Percentiles rank a stretch among this genome's conserved stretches.
phyloP scores from a whole-genome alignment of 2,329 filamentous ascomycete genomes.

The Aspergillus hortae region DNA sequence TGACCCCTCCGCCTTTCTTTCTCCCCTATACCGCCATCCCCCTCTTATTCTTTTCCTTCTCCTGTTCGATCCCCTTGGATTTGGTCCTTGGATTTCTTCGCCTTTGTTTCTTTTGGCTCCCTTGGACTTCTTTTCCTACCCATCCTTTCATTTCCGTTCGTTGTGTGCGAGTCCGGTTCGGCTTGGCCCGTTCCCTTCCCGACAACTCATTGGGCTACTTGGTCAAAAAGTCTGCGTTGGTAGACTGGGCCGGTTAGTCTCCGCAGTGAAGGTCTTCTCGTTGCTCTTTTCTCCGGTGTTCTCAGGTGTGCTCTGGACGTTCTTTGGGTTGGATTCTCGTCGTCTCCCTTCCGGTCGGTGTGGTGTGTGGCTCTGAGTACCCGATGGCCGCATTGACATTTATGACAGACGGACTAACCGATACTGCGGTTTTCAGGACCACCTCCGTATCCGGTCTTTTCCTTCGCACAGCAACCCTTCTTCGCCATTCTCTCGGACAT shows the following conservation, averaged over 20 bases:
- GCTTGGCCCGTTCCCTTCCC: constrained; percentile 9
- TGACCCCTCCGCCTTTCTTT: constrained; percentile 8
- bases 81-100: not conserved
- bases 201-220: constrained; percentile 2
- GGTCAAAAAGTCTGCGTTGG: constrained; percentile 4
- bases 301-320: not conserved
- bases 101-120: not conserved
- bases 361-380: constrained; percentile 1
- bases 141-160: constrained; percentile 4
- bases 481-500: not conserved
- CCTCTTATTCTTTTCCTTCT: not conserved
- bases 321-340: not conserved
- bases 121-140: not conserved
- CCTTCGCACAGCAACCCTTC: constrained; percentile 1
- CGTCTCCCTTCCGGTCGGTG: not conserved
- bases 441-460: constrained; percentile 1
- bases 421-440: constrained; percentile 6
- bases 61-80: not conserved
- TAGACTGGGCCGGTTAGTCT: not conserved
- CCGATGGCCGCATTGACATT: not conserved
- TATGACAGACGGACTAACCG: constrained; percentile 8
- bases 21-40: constrained; percentile 7
- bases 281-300: not conserved
- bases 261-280: not conserved
- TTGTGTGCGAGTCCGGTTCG: constrained; percentile 2